Conservation (phyloP, 108 stramenopile species). For the Pseudonitzschia pungens region DNA sequence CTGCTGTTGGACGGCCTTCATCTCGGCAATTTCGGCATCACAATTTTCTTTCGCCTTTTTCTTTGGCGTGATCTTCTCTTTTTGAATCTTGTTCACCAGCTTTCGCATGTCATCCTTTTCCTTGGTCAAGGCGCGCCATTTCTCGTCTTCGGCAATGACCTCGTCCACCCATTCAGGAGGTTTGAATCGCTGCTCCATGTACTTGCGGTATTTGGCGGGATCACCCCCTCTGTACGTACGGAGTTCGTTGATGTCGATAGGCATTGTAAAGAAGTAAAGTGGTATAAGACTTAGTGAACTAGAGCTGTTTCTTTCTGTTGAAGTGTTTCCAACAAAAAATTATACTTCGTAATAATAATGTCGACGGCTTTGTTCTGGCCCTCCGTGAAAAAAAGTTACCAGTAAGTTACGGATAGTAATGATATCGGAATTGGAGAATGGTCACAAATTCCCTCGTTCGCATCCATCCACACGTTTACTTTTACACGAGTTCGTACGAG, state of each 20-base stretch:
- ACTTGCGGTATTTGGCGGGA: conserved; percentile 84
- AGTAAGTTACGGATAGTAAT: too few species aligned
- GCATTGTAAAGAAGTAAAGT: conserved; percentile 37
- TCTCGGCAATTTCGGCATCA: conserved; percentile 79
- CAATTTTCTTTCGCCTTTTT: conserved; percentile 93
- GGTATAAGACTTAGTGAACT: not conserved
- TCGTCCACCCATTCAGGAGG: conserved; percentile 87
- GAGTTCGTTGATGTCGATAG: conserved; percentile 94
- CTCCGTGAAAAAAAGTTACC: too few species aligned
- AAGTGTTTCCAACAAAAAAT: too few species aligned
- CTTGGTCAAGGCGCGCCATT: conserved; percentile 82
- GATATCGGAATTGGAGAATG: too few species aligned
- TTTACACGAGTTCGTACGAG: not conserved
- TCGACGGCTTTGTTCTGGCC: too few species aligned
- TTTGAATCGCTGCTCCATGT: conserved; percentile 85
- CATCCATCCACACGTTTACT: not conserved
- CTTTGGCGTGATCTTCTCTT: conserved; percentile 88
- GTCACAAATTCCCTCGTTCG: not conserved
- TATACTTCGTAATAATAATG: too few species aligned
- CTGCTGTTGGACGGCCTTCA: conserved; percentile 78
- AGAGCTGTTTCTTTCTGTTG: too few species aligned
- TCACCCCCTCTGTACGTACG: conserved; percentile 93
- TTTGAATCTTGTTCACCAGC: conserved; percentile 86
- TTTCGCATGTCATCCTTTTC: conserved; percentile 79
- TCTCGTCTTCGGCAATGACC: conserved; percentile 88